Conservation (phyloP, 139 green algal species). For the Chlorella vulgaris region DNA sequence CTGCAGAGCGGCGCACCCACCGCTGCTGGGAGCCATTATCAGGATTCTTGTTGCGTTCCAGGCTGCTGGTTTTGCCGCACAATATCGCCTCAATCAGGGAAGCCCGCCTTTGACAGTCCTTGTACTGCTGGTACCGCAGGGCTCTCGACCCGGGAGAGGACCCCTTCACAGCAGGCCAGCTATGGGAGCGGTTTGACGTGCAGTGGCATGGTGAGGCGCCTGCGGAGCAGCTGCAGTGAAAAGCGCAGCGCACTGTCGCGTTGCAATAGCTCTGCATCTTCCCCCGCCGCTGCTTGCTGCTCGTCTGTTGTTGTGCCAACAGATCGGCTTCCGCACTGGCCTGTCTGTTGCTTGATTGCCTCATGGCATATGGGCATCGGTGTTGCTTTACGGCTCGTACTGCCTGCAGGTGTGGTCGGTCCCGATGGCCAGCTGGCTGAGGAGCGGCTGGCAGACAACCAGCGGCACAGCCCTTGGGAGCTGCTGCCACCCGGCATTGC, state of each 20-base stretch:
- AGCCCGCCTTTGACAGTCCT: no score
- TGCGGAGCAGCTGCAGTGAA: neutral
- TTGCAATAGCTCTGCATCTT: neutral
- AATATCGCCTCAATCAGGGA: no score
- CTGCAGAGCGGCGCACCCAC: no score
- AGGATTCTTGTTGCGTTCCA: no score
- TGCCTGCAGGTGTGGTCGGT: neutral
- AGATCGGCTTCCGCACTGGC: no score
- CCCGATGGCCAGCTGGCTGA: neutral
- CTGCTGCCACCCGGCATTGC: conserved; percentile 31
- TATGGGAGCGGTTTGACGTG: conserved; percentile 64
- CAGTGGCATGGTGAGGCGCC: conserved; percentile 26
- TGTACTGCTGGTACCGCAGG: neutral
- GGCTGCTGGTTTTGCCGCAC: no score
- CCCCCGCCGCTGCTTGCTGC: neutral
- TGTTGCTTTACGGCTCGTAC: neutral
- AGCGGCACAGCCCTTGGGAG: conserved; percentile 53
- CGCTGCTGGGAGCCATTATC: no score
- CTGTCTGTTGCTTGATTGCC: neutral
- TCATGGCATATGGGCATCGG: neutral
- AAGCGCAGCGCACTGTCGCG: neutral
- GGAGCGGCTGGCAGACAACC: neutral
- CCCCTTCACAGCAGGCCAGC: conserved; percentile 39
- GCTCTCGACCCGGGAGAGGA: conserved; percentile 34
- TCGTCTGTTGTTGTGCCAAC: no score